Base-by-base conservation (phyloP, 768 basidiomycete species). In the Tubosaeta sp. region DNA sequence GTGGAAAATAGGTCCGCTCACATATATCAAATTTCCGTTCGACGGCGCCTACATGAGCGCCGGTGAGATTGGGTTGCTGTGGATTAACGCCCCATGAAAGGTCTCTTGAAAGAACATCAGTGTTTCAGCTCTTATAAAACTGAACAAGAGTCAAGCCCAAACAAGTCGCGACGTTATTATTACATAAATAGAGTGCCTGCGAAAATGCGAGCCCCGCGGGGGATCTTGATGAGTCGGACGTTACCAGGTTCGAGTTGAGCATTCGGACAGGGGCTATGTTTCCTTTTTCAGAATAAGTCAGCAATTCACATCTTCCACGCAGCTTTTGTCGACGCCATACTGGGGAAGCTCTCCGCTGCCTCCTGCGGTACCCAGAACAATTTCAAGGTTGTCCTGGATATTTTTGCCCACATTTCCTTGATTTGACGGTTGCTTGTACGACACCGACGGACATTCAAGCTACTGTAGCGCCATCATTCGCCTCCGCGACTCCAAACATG, bases 401-500 rank as follows among this genome's bases (percentile, higher is more conserved):
- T 4, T 19, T 19, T 10, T 36, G 8, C n/a, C 7, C 16, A 18
- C 35, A 19, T 19, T 36, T 36, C n/a, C 2, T 3, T n/a, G 7
- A 6, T 7, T 14, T 14, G 30, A 11, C 19, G 6, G 19, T 6
- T 6, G 30, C 7, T 13, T n/a, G 24, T 21, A 22, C 44, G n/a
- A 24, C 22, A 10, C 19, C 22, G 21, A 45, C 44, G 9, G 3
- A 12, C 19, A 2, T 16, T 34, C 14, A n/a, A n/a, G 21, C 21
- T 39, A n/a, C 13, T 6, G 8, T 11, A 21, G 10, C 21, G 19
- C 14, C 7, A 11, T 31, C 43, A 21, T 44, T 24, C 21, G 9
- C 21, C 14, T 32, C 35, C 25, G 35, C 36, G 29, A 22, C n/a
- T 4, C 6, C 14, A 27, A 49, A 12, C 43, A 64, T 64, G 64